Conservation (phyloP, 164 flowering plant species). For the Piper betle region DNA sequence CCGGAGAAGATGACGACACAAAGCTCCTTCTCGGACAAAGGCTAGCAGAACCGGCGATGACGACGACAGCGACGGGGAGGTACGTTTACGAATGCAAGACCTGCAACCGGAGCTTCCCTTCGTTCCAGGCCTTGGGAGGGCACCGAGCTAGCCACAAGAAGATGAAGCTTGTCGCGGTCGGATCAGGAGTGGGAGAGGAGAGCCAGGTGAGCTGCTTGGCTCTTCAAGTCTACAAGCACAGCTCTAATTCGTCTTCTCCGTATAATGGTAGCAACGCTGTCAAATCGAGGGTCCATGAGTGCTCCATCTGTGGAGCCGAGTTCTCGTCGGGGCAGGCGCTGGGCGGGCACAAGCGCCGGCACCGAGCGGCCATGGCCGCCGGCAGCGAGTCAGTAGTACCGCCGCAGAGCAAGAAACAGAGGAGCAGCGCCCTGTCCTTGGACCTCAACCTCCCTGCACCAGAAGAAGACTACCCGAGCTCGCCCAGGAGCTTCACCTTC, state of each 20-base stretch:
- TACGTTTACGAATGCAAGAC: conserved; percentile 50
- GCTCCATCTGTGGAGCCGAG: conserved; percentile 71
- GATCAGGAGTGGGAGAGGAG: conserved; percentile 5
- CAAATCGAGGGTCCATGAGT: conserved; percentile 49
- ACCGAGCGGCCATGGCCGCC: conserved; percentile 22
- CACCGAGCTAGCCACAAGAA: conserved; percentile 64
- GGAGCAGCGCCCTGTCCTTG: conserved; percentile 23
- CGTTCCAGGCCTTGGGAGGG: conserved; percentile 63
- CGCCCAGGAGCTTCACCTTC: conserved; percentile 20
- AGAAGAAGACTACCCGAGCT: conserved; percentile 30
- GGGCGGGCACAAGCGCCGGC: conserved; percentile 84
- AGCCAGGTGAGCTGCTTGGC: background rate
- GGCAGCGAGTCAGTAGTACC: background rate
- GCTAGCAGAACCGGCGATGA: conserved; percentile 9
- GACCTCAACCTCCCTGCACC: conserved; percentile 89
- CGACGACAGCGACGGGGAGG: conserved; percentile 9
- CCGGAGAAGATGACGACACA: background rate
- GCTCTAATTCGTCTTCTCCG: background rate
- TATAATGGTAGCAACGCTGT: background rate
- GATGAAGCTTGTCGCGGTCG: conserved; percentile 10
- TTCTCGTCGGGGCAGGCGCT: conserved; percentile 77
- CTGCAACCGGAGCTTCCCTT: conserved; percentile 37
- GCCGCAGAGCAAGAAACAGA: conserved; percentile 9
- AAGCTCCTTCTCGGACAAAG: conserved; percentile 9
- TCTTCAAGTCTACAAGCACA: background rate